Evolutionary conservation across 208 protist species (phyloP), one percentile per base, ranked within the genome.

Genomic region (Trypanosoma brucei): DNA sequence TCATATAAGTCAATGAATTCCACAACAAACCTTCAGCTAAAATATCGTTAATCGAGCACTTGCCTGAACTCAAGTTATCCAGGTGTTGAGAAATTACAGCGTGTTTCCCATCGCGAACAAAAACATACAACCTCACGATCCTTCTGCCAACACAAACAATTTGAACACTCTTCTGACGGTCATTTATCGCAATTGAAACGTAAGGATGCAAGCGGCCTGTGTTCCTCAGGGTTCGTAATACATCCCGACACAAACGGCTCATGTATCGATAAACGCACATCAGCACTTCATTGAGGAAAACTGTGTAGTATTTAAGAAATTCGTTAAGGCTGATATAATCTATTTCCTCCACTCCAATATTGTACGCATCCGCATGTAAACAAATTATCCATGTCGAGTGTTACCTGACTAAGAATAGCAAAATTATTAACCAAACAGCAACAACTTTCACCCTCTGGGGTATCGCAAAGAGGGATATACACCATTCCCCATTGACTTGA

Each of bases 351-450:
- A 96, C 87, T 2, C 83, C 88, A 34, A 95, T 72, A 52, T 81
- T 91, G 62, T 92, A 78, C 31, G 76, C 77, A 3, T 83, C 84
- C 39, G 78, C 69, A 30, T 84, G 81, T 13, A 95, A 72, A 90
- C 5, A 62, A 75, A 55, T 96, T 88, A 57, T 98, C 93, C 52
- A 97, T 82, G 73, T 99, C 96, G 0, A 97, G 96, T 2, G 98
- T 99, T 22, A 99, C 96, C 62, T 99, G 96, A 31, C 98, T 97
- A 22, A 99, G 84, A 7, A 98, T 91, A 6, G 98, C 92, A 49
- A 99, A 94, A 78, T 99, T 99, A 83, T 99, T 99, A 3, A 99
- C 98, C 0, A 99, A 81, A 50, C 99, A 99, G 65, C 98, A 99
- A 22, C 22, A 22, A 53, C 91, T 93, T 63, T 99, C 98, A 40